phyloP scores from a whole-genome alignment of 1,139 yeast species.

The Yamadazyma taylorii region DNA sequence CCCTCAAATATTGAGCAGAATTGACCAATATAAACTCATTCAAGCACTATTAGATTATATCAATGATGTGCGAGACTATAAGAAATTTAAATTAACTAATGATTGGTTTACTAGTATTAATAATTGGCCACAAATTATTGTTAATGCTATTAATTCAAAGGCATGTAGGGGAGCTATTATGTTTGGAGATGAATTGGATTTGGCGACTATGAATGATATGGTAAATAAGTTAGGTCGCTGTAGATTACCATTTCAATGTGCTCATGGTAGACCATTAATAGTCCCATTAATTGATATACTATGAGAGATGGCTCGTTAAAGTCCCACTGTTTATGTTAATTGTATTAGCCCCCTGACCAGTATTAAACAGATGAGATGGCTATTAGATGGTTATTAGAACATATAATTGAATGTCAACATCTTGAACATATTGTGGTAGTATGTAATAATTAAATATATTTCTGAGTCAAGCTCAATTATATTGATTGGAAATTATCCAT shows the following conservation, averaged over 20 bases:
- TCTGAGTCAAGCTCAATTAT: too few relatives aligned
- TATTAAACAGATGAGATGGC: too few relatives aligned
- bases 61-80: conserved; percentile 36
- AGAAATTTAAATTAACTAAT: conserved; percentile 13
- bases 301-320: too few relatives aligned
- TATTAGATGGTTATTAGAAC: too few relatives aligned
- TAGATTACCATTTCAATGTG: conserved; percentile 71
- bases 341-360: too few relatives aligned
- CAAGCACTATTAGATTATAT: conserved; percentile 6
- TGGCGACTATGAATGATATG: conserved; percentile 44
- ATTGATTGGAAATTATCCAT: too few relatives aligned
- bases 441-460: too few relatives aligned
- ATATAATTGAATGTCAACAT: too few relatives aligned
- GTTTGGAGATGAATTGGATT: conserved; percentile 62
- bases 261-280: conserved; percentile 82
- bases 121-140: conserved; percentile 48
- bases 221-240: conserved; percentile 48
- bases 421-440: too few relatives aligned
- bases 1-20: conserved; percentile 1
- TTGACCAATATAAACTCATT: background rate
- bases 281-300: conserved; percentile 43
- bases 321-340: too few relatives aligned
- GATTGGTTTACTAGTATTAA: conserved; percentile 19
- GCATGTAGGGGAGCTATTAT: conserved; percentile 74
- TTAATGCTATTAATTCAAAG: conserved; percentile 53